Base-by-base conservation (phyloP, 495 filamentous ascomycete species). In the Copromyces sp. region DNA sequence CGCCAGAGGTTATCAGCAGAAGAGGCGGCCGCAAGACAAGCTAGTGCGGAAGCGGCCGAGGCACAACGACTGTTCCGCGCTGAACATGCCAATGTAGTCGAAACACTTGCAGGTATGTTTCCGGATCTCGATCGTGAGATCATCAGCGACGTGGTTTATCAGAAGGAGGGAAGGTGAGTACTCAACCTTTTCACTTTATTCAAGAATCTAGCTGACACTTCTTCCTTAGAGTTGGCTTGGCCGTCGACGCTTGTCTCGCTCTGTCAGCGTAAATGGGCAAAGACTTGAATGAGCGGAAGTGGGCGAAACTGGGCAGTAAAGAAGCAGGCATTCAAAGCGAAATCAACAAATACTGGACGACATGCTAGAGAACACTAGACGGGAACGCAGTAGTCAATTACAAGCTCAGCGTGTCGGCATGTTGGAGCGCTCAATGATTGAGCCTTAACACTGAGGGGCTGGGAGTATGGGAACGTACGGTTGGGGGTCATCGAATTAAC, bases 11-110 rank as follows among this genome's bases (percentile, higher is more conserved):
- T 91, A 53, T 88, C 85, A 24, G 93, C 93, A 8, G 93, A 97
- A 82, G 95, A 98, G 79, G 91, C 94, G 39, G 95, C 94, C n/a
- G 94, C 94, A 29, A 86, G 93, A 17, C 95, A 98, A 79, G 96
- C 96, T 3, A 95, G 93, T 72, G 95, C 93, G 0, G 95, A 99
- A 81, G 89, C 89, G 39, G 96, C 94, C 11, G 93, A 98, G 80
- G 95, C 95, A 39, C 89, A 92, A 68, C 86, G 92, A 61, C 91
- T 99, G 74, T 91, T 94, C 72, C 86, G 90, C 68, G 90, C 88
- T 40, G 95, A 99, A 84, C 94, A 98, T 79, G 85, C 88, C 53
- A 93, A 93, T 78, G 90, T 99, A 6, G 95, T 98, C 2, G 95
- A 98, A 82, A 97, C 93, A 17, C 82, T 98, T 53, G 90, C 91